These are phyloP conservation scores for Ramularia endophylla DNA, from an alignment of 2,329 filamentous ascomycete species.

Conservation along the genomic window DNA sequence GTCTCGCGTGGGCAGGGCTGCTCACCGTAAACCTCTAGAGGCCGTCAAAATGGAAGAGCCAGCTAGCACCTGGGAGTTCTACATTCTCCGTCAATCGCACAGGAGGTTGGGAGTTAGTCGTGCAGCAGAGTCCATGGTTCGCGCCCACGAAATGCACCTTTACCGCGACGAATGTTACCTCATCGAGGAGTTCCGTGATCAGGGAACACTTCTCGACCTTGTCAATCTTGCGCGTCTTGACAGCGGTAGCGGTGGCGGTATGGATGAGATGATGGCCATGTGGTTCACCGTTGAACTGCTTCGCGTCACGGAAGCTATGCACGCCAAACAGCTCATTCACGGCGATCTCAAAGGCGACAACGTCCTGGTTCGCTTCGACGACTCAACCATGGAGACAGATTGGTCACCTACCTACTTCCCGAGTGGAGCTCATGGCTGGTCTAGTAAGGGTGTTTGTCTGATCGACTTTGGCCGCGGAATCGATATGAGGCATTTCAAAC, in stretches of 20 bases:
- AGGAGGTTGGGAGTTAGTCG: constrained; percentile 64
- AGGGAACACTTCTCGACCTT: constrained; percentile 91
- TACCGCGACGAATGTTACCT: constrained; percentile 88
- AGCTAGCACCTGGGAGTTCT: constrained; percentile 88
- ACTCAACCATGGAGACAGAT: constrained; percentile 33
- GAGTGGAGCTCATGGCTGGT: constrained; percentile 73
- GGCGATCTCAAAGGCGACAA: constrained; percentile 96
- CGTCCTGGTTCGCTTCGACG: constrained; percentile 77
- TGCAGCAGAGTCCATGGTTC: constrained; percentile 69
- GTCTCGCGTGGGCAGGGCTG: constrained; percentile 56
- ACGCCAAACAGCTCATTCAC: constrained; percentile 73
- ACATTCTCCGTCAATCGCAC: constrained; percentile 83
- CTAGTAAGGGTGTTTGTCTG: constrained; percentile 68
- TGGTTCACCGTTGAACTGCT: constrained; percentile 92
- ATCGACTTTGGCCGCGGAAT: constrained; percentile 96
- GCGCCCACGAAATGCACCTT: constrained; percentile 84
- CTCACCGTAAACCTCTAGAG: constrained; percentile 59
- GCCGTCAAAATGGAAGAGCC: constrained; percentile 94
- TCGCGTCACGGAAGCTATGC: constrained; percentile 81
- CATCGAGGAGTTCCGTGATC: constrained; percentile 76
- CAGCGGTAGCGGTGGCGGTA: constrained; percentile 55
- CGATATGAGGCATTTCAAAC: constrained; percentile 79
- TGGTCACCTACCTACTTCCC: constrained; percentile 63
- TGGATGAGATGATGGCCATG: constrained; percentile 91
- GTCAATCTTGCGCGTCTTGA: constrained; percentile 73